Evolutionary conservation across 2,329 filamentous ascomycete genomes (phyloP), one percentile per base, ranked within the genome.

Genomic region (Epichloe sylvatica): DNA sequence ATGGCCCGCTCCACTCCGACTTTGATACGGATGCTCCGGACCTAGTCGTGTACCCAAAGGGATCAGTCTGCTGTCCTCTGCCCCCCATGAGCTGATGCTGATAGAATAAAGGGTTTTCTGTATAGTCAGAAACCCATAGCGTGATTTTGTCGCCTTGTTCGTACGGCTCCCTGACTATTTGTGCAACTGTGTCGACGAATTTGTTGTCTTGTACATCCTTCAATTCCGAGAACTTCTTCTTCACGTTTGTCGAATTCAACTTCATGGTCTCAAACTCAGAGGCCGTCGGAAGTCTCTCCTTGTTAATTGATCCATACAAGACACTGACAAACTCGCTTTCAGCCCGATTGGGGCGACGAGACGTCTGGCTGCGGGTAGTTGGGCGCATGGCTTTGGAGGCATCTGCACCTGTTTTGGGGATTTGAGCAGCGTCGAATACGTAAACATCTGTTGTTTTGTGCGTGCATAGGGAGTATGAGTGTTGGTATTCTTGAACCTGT

Each of bases 111-210:
- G 70, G 59, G 58, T 96, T 87, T 46, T 77, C 68, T 0, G 88
- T 94, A 63, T 90, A 95, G 64, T 96, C 90, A 0, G 86, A 84
- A 17, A 94, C 69, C 70, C 89, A 89, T 0, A 95, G 55, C 5
- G 79, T 77, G 12, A 77, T 65, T 50, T 66, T 75, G 25, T 75
- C 71, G 21, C 61, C 60, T 6, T 57, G 19, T 33, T 71, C 66
- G 41, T 63, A 71, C 0, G 75, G 74, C 2, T 70, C 65, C 43
- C 64, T 70, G 44, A 89, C 75, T 2, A 94, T 78, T 59, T 90
- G 76, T 2, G 77, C 88, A 17, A 86, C 69, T 1, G 94, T 61
- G 60, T 95, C 80, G 57, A 75, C 79, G 59, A 83, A 94, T 0
- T 58, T 69, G 13, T 64, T 63, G 0, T 74, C 66, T 3, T 67